Percentiles rank a stretch among this genome's conserved stretches.
These are phyloP conservation scores for Starmera amethionina DNA, from an alignment of 805 yeast species.

Conservation along the genomic window DNA sequence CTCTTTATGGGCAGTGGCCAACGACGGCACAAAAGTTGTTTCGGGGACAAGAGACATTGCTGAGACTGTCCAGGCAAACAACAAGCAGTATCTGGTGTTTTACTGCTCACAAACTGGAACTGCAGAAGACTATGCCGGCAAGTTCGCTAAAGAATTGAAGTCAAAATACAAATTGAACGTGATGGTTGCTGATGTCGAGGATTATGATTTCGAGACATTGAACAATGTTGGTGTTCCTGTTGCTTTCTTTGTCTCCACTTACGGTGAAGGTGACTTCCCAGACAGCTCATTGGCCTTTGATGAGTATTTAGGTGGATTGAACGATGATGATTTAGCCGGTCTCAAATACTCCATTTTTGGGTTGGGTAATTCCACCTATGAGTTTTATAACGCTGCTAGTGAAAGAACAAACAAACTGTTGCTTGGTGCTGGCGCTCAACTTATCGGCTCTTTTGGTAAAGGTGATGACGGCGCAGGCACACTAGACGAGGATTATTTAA, in stretches of 20 bases:
- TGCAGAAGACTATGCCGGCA: slow-evolving; percentile 92
- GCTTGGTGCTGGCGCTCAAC: slow-evolving; percentile 56
- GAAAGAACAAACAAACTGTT: slow-evolving; percentile 44
- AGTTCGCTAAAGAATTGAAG: slow-evolving; percentile 81
- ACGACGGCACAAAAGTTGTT: slow-evolving; percentile 23
- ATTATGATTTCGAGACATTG: slow-evolving; percentile 74
- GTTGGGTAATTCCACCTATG: slow-evolving; percentile 91
- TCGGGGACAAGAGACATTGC: slow-evolving; percentile 45
- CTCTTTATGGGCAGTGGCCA: slow-evolving; percentile 32
- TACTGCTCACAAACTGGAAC: slow-evolving; percentile 98
- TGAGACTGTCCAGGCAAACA: slow-evolving; percentile 45
- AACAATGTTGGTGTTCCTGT: slow-evolving; percentile 53
- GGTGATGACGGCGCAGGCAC: slow-evolving; percentile 96
- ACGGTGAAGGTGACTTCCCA: slow-evolving; percentile 98
- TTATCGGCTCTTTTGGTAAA: slow-evolving; percentile 70
- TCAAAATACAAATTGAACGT: slow-evolving; percentile 73
- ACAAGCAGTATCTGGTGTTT: slow-evolving; percentile 70
- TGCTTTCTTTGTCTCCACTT: slow-evolving; percentile 80
- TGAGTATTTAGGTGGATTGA: slow-evolving; percentile 47
- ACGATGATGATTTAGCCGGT: slow-evolving; percentile 45
- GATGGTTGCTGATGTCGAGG: slow-evolving; percentile 82
- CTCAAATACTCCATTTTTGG: slow-evolving; percentile 76
- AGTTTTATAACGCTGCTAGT: slow-evolving; percentile 79
- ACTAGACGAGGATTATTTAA: slow-evolving; percentile 87
- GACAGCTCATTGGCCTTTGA: slow-evolving; percentile 83